A percentile compares a stretch with the other conserved stretches of the same genome.
Conservation (phyloP, 768 basidiomycete species). For the Calocera viscosa region DNA sequence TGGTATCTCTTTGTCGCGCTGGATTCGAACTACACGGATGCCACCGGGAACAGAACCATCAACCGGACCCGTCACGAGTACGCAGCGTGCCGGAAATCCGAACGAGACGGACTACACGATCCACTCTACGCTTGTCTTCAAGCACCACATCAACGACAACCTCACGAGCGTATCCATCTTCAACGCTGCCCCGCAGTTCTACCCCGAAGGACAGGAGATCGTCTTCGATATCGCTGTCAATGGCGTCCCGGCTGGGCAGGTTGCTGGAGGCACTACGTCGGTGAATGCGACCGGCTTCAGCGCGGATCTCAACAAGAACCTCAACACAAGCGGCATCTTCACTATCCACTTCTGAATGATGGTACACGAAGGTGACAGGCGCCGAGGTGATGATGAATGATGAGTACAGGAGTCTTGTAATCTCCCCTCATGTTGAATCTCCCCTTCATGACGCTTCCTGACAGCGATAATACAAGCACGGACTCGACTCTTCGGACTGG, state of each 20-base stretch:
- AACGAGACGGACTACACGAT: slow-evolving; percentile 1
- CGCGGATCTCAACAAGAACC: not conserved
- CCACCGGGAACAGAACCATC: not conserved
- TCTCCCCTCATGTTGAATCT: no score
- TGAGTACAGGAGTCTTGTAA: no score
- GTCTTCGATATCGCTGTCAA: not conserved
- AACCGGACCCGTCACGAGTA: not conserved
- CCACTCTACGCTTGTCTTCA: not conserved
- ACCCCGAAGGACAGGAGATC: slow-evolving; percentile 4
- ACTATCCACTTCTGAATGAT: not conserved
- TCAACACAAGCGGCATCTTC: not conserved
- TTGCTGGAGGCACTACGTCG: not conserved
- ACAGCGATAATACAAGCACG: no score
- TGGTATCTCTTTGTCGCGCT: slow-evolving; percentile 1
- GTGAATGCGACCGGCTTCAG: not conserved
- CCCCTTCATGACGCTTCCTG: no score
- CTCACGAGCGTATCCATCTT: not conserved
- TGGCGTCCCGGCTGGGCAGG: not conserved
- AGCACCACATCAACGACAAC: slow-evolving; percentile 8
- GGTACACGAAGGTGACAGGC: not conserved
- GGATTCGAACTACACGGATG: not conserved
- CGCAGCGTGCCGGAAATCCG: not conserved
- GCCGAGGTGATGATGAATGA: no score
- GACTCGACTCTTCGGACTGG: no score
- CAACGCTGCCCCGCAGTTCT: not conserved